Conservation (phyloP, 805 yeast species). For the Kazachstania martiniae region DNA sequence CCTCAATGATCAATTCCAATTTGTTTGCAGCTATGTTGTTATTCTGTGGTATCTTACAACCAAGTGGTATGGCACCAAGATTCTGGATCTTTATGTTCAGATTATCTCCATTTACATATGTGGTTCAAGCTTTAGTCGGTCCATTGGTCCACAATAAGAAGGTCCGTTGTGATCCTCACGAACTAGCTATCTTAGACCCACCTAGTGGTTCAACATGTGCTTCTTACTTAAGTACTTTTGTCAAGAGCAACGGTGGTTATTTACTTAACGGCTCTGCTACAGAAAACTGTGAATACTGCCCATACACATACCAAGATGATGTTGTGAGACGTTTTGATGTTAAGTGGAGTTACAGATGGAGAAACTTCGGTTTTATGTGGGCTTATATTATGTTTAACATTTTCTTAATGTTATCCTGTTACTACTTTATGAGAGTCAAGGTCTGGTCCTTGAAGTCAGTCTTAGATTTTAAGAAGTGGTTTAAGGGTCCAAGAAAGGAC, state of each 20-base stretch:
- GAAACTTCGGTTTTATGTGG: slow-evolving; percentile 50
- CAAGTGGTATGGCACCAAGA: slow-evolving; percentile 33
- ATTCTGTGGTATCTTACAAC: slow-evolving; percentile 44
- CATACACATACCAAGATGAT: slow-evolving; percentile 43
- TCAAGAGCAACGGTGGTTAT: slow-evolving; percentile 34
- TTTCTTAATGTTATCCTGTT: slow-evolving; percentile 30
- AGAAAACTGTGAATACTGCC: slow-evolving; percentile 50
- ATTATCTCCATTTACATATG: slow-evolving; percentile 39
- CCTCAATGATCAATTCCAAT: slow-evolving; percentile 33
- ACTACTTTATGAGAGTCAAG: slow-evolving; percentile 30
- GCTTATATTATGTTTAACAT: slow-evolving; percentile 33
- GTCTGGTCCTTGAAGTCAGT: slow-evolving; percentile 28
- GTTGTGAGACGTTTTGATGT: slow-evolving; percentile 39
- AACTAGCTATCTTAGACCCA: slow-evolving; percentile 31
- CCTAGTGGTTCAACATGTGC: slow-evolving; percentile 42
- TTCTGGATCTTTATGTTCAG: slow-evolving; percentile 40
- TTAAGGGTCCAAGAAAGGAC: slow-evolving; percentile 33
- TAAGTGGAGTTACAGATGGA: slow-evolving; percentile 45
- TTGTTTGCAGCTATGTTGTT: slow-evolving; percentile 44
- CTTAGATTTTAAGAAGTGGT: slow-evolving; percentile 31
- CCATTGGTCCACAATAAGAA: slow-evolving; percentile 31
- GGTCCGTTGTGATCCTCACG: slow-evolving; percentile 30
- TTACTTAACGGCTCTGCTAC: slow-evolving; percentile 35
- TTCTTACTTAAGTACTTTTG: slow-evolving; percentile 29
- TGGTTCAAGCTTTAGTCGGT: slow-evolving; percentile 33